Conservation (phyloP, 257 asterid genomes). For the Lantana camara region DNA sequence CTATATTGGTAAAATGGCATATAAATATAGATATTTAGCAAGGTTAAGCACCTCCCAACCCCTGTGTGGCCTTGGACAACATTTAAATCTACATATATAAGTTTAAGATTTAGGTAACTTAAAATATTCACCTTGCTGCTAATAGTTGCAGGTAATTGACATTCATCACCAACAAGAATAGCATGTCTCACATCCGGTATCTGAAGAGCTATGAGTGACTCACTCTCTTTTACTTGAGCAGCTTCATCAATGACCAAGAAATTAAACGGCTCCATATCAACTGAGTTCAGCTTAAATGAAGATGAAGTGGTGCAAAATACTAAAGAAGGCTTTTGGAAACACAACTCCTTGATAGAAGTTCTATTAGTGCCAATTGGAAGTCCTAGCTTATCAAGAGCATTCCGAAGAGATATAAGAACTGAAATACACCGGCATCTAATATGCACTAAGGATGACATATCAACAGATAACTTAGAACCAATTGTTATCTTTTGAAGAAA, state of each 20-base stretch:
- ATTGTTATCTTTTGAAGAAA: conserved; percentile 17
- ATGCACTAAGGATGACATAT: conserved; percentile 17
- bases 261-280: conserved; percentile 36
- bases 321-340: conserved; percentile 46
- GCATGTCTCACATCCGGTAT: conserved; percentile 43
- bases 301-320: conserved; percentile 61
- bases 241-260: conserved; percentile 66
- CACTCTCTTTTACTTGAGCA: conserved; percentile 64
- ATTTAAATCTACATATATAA: no score
- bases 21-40: no score
- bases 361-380: conserved; percentile 28
- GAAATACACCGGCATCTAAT: conserved; percentile 33
- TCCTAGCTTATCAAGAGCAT: conserved; percentile 29
- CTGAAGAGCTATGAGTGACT: conserved; percentile 57
- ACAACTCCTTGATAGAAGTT: conserved; percentile 28
- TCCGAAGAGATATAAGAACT: conserved; percentile 32
- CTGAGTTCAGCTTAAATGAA: conserved; percentile 40
- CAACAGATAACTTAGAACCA: conserved; percentile 19
- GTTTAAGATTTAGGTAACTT: no score
- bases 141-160: conserved; percentile 55
- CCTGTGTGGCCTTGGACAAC: no score
- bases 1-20: no score
- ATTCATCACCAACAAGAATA: conserved; percentile 60
- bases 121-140: conserved; percentile 50
- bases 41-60: no score